Evolutionary conservation across 108 stramenopile species (phyloP).

Genomic region (Skeletonema menzelii): DNA sequence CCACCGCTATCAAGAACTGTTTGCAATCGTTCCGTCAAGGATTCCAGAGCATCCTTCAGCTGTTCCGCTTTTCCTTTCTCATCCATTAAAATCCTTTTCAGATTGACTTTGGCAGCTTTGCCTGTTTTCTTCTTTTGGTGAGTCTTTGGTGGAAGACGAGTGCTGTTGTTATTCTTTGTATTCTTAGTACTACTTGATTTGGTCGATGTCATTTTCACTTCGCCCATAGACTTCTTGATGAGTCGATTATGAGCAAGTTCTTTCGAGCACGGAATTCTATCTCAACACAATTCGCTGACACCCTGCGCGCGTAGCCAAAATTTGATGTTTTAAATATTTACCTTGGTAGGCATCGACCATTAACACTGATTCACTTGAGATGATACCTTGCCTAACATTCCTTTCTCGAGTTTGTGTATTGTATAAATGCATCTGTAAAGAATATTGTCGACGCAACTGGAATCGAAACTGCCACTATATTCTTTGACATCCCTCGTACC

Average conservation of each 20-base stretch:
- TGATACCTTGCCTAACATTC: neutral
- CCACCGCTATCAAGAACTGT: conserved; percentile 17
- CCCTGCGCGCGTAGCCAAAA: neutral
- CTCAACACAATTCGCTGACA: neutral
- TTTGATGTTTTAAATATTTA: neutral
- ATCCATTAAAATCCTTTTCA: neutral
- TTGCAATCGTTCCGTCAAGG: neutral
- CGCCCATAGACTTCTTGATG: neutral
- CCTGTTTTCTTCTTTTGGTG: neutral
- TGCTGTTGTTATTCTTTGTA: neutral
- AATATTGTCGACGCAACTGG: conserved; percentile 96
- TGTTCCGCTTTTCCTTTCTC: conserved; percentile 4
- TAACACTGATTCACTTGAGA: too few species aligned
- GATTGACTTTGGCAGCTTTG: neutral
- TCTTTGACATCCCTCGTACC: conserved; percentile 89
- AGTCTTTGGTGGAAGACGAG: conserved; percentile 8
- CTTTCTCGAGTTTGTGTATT: conserved; percentile 33
- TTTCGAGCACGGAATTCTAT: neutral
- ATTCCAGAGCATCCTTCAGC: conserved; percentile 11
- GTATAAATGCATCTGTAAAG: conserved; percentile 89
- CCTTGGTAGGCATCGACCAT: too few species aligned
- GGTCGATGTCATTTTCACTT: neutral
- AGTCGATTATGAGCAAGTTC: too few species aligned
- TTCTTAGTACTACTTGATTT: neutral
- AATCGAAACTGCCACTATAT: conserved; percentile 94